Conservation (phyloP, 345 rosid genomes). For the Moringa oleifera region DNA sequence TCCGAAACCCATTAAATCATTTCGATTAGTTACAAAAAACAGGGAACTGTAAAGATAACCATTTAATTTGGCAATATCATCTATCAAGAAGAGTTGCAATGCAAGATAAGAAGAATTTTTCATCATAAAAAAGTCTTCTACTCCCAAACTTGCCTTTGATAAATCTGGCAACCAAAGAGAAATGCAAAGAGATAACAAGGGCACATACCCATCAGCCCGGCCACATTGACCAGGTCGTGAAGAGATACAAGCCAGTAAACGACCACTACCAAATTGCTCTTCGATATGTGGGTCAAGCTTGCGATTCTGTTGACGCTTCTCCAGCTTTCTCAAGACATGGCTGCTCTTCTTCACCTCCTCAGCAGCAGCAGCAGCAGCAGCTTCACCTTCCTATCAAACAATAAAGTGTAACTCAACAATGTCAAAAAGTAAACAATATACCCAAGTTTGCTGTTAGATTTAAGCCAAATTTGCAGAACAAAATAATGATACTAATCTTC, state of each 20-base stretch:
- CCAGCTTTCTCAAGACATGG: slow-evolving; percentile 50
- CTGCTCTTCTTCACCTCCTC: slow-evolving; percentile 63
- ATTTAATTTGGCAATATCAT: neutral
- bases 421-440: too few relatives aligned
- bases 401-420: neutral
- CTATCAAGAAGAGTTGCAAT: neutral
- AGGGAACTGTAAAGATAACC: neutral
- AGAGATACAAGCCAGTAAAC: slow-evolving; percentile 62
- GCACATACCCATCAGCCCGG: slow-evolving; percentile 67
- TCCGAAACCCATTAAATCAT: slow-evolving; percentile 1
- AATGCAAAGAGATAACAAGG: neutral
- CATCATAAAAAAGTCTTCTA: too few relatives aligned
- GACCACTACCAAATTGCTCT: slow-evolving; percentile 64
- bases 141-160: too few relatives aligned
- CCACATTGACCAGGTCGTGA: slow-evolving; percentile 80
- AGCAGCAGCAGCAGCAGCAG: slow-evolving; percentile 26
- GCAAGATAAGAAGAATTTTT: neutral
- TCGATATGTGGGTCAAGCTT: slow-evolving; percentile 61
- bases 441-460: too few relatives aligned
- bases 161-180: neutral
- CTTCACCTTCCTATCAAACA: slow-evolving; percentile 42
- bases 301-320: slow-evolving; percentile 45
- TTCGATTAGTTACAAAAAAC: neutral
- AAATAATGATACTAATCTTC: too few relatives aligned
- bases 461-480: too few relatives aligned